Base-by-base conservation (phyloP, 2,329 filamentous ascomycete species). In the Proliferodiscus dingleyae region DNA sequence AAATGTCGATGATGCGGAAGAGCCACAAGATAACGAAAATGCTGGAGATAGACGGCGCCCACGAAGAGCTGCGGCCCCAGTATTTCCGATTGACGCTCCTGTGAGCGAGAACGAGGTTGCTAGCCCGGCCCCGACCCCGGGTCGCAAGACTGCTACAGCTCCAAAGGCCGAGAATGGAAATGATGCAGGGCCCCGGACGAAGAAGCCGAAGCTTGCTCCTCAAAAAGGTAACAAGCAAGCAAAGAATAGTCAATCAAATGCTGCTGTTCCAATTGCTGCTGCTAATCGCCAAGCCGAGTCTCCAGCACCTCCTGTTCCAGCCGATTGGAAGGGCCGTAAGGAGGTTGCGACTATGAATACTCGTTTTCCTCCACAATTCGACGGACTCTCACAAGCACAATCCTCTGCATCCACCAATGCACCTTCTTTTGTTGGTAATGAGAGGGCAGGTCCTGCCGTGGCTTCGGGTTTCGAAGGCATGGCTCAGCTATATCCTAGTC, bases 21-120 rank as follows among this genome's bases (percentile, higher is more conserved):
- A 59, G n/a, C n/a, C n/a, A 41, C 51, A 61, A 54, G 57, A 70
- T 5, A 73, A 73, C 28, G 80, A 83, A 58, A 80, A 77, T 42
- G 50, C 43, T 48, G 77, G 76, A 24, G 78, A 83, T 57, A 68
- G 78, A 38, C 71, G 79, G 46, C 71, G 80, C 13, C 80, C 79
- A n/a, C 72, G 80, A 30, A 73, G 80, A 54, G 80, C 80, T 23
- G 59, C 61, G 19, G 86, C 87, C 9, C 86, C 87, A 3, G 87
- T 81, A 0, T 90, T 83, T 70, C 79, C 78, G 33, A 78, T 75
- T 47, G 84, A 87, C 57, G 70, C 71, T 22, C 76, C 83, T 45
- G 66, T 69, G 8, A 71, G 69, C 23, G 84, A 88, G 47, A 75
- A 76, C 13, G 85, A 88, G 56, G 71, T 69, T 34, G 67, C 70